phyloP scores from a whole-genome alignment of 305 asterid genomes.

The Ajuga reptans region DNA sequence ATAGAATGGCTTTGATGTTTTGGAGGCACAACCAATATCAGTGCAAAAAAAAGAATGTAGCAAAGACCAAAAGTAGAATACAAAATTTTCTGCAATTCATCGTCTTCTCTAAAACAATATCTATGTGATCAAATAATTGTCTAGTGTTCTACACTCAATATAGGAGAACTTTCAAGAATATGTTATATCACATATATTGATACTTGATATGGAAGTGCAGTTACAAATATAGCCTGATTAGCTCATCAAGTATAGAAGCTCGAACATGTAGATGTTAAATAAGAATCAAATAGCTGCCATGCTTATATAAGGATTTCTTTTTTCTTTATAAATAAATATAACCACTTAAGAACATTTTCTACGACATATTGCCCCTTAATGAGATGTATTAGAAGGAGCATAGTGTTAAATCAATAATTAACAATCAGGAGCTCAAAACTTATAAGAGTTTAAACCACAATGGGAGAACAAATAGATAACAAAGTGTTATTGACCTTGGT shows the following conservation, averaged over 20 bases:
- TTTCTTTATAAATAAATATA: not conserved
- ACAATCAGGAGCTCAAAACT: not conserved
- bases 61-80: not conserved
- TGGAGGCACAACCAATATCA: not conserved
- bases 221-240: not conserved
- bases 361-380: not conserved
- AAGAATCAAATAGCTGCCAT: not conserved
- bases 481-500: slow-evolving; percentile 55
- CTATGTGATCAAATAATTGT: not conserved
- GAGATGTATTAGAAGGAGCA: not conserved
- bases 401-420: not conserved
- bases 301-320: not conserved
- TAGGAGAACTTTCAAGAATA: not conserved
- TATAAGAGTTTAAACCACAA: not conserved
- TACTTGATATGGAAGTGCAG: not conserved
- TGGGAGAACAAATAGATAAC: not conserved
- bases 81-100: not conserved
- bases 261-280: not conserved
- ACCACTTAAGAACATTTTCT: slow-evolving; percentile 6
- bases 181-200: not conserved
- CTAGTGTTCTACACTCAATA: not conserved
- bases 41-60: not conserved
- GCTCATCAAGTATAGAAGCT: slow-evolving; percentile 3
- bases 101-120: not conserved
- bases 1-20: slow-evolving; percentile 3